Evolutionary conservation across 2,329 filamentous ascomycete species (phyloP).

Genomic region (Fusarium sublunatum): DNA sequence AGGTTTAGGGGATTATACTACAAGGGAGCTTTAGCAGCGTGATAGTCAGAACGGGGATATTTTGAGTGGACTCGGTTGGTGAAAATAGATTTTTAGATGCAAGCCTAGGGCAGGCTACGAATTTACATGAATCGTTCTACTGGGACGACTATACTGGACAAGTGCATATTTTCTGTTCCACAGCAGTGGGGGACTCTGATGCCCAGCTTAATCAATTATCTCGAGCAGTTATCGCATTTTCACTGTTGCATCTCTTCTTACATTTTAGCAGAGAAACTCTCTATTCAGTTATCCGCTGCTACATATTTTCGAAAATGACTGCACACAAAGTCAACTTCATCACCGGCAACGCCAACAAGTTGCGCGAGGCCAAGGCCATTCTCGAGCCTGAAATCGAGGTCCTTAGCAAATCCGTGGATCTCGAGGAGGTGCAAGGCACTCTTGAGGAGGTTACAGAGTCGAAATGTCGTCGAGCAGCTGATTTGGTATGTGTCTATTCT

Average conservation of each 20-base stretch:
- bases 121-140: constrained; percentile 38
- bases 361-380: constrained; percentile 89
- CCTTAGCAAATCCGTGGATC: constrained; percentile 78
- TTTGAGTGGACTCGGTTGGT: constrained; percentile 21
- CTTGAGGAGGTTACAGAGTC: constrained; percentile 91
- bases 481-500: constrained; percentile 65
- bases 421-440: constrained; percentile 90
- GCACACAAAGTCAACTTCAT: constrained; percentile 81
- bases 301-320: constrained; percentile 52
- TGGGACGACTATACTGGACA: constrained; percentile 19
- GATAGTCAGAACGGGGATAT: background rate
- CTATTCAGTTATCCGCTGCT: background rate
- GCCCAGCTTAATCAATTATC: constrained; percentile 15
- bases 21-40: constrained; percentile 2
- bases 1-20: background rate
- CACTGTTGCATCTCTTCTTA: background rate
- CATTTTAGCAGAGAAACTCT: background rate
- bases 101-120: constrained; percentile 33
- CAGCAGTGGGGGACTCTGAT: constrained; percentile 21
- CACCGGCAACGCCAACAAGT: constrained; percentile 95
- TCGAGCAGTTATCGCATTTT: constrained; percentile 4
- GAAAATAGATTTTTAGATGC: constrained; percentile 41
- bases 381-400: constrained; percentile 80
- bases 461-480: constrained; percentile 86
- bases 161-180: constrained; percentile 32